Evolutionary conservation across 108 stramenopile genomes (phyloP).

Genomic region (Fragilaria crotonensis): DNA sequence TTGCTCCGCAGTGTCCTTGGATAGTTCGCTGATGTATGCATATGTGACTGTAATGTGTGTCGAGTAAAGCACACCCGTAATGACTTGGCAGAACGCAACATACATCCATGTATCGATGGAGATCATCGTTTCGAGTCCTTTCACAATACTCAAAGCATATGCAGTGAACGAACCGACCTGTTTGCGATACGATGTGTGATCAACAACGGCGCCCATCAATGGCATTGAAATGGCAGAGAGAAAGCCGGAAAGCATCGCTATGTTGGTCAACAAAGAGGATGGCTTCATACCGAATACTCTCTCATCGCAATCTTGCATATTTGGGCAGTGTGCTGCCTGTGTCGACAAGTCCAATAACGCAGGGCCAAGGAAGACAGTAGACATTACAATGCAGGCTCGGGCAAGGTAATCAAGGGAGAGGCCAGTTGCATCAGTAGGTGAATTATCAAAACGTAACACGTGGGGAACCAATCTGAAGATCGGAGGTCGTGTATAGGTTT

Average conservation of each 20-base stretch:
- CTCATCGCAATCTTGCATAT: conserved; percentile 13
- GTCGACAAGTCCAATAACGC: conserved; percentile 43
- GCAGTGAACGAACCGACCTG: conserved; percentile 38
- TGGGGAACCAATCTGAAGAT: background rate
- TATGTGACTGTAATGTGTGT: background rate
- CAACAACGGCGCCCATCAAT: conserved; percentile 2
- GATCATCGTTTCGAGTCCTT: conserved; percentile 46
- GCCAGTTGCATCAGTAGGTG: conserved; percentile 44
- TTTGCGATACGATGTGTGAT: conserved; percentile 35
- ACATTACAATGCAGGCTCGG: conserved; percentile 35
- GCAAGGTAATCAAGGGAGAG: conserved; percentile 33
- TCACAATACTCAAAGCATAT: conserved; percentile 19
- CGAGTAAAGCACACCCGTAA: conserved; percentile 6
- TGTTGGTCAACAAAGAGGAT: conserved; percentile 40
- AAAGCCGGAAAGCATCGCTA: conserved; percentile 47
- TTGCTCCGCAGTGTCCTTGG: background rate
- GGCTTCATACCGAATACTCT: conserved; percentile 45
- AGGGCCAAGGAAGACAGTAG: conserved; percentile 43
- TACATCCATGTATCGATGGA: conserved; percentile 43
- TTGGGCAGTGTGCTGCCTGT: conserved; percentile 17
- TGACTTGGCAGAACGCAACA: conserved; percentile 41
- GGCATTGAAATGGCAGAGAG: conserved; percentile 25
- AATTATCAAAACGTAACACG: background rate
- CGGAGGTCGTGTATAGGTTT: background rate
- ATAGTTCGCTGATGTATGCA: conserved; percentile 3